Conservation (phyloP, 306 rosid genomes). For the Erythrophleum fordii region DNA sequence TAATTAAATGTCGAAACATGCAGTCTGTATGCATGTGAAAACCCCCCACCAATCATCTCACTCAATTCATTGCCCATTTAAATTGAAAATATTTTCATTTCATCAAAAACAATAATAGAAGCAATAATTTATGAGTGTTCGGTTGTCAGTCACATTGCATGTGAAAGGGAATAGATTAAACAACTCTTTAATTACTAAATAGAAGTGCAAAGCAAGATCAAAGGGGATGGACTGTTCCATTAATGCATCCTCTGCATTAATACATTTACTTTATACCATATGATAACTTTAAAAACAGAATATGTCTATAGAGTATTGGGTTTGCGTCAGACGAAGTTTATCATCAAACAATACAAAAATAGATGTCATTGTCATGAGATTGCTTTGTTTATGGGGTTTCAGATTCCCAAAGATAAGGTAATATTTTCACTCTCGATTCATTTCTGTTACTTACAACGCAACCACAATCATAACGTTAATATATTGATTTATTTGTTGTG, state of each 20-base stretch:
- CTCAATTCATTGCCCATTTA: slow-evolving; percentile 33
- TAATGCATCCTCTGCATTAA: slow-evolving; percentile 38
- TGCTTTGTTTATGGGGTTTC: slow-evolving; percentile 33
- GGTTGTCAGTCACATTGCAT: slow-evolving; percentile 53
- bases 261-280: slow-evolving; percentile 24
- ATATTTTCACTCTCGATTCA: slow-evolving; percentile 32
- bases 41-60: slow-evolving; percentile 45
- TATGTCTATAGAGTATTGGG: slow-evolving; percentile 10
- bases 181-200: background rate
- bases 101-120: slow-evolving; percentile 31
- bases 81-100: background rate
- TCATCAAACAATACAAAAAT: slow-evolving; percentile 1
- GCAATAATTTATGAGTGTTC: slow-evolving; percentile 44
- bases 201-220: slow-evolving; percentile 29
- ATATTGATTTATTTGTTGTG: slow-evolving; percentile 14
- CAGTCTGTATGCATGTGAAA: slow-evolving; percentile 61
- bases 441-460: slow-evolving; percentile 28
- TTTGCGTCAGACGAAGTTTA: slow-evolving; percentile 25
- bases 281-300: slow-evolving; percentile 11
- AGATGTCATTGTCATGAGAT: slow-evolving; percentile 38
- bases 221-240: slow-evolving; percentile 69
- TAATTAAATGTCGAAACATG: slow-evolving; percentile 53
- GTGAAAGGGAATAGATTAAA: slow-evolving; percentile 57
- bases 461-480: slow-evolving; percentile 36
- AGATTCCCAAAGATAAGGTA: slow-evolving; percentile 36